Evolutionary conservation across 2,329 filamentous ascomycete genomes (phyloP).

Genomic region (Colletotrichum sp.): DNA sequence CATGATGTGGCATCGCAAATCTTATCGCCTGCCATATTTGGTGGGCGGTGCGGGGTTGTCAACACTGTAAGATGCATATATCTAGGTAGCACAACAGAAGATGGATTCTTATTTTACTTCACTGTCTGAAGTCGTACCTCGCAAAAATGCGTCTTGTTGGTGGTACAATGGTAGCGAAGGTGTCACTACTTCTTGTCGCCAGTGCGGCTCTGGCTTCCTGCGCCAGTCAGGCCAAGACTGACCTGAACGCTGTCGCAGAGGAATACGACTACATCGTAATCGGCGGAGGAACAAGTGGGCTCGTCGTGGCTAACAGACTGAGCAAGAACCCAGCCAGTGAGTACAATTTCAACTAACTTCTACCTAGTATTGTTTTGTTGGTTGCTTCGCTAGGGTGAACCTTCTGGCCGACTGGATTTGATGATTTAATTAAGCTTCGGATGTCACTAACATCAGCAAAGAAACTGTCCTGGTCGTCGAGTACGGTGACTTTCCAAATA

Average conservation of each 20-base stretch:
- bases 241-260: not conserved
- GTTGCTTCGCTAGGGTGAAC: not conserved
- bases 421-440: not conserved
- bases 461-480: slow-evolving; percentile 30
- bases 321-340: slow-evolving; percentile 34
- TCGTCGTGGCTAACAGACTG: slow-evolving; percentile 39
- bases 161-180: not conserved
- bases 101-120: not conserved
- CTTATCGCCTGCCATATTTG: not conserved
- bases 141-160: not conserved
- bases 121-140: not conserved
- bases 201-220: not conserved
- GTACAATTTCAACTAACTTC: not conserved
- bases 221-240: not conserved
- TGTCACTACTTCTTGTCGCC: not conserved
- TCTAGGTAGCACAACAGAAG: not conserved
- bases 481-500: slow-evolving; percentile 31
- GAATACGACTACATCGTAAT: slow-evolving; percentile 36
- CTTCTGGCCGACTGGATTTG: not conserved
- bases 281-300: slow-evolving; percentile 39
- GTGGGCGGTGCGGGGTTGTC: not conserved
- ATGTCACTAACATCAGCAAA: not conserved
- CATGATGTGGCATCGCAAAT: not conserved
- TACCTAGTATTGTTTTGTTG: not conserved
- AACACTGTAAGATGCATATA: not conserved